phyloP scores from a whole-genome alignment of 2,329 filamentous ascomycete species.

The Calonectria pseudoreteaudii region DNA sequence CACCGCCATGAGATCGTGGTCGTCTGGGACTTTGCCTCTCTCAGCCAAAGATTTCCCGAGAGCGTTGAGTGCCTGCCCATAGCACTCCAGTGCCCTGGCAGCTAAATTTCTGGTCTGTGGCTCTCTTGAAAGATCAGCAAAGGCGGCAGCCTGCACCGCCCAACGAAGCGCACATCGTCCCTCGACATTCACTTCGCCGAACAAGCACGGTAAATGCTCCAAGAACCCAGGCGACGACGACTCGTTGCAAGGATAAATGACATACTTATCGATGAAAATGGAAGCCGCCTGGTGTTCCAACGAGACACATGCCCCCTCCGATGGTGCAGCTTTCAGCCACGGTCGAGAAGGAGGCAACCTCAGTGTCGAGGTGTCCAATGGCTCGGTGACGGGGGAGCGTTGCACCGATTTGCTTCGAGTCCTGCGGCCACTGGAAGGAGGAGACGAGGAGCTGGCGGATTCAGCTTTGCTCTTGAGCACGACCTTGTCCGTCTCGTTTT shows the following conservation, averaged over 20 bases:
- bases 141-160: conserved; percentile 52
- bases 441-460: conserved; percentile 18
- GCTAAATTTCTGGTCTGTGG: conserved; percentile 33
- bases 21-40: conserved; percentile 49
- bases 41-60: conserved; percentile 47
- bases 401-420: conserved; percentile 34
- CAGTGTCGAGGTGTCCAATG: background rate
- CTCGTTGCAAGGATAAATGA: conserved; percentile 51
- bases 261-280: conserved; percentile 53
- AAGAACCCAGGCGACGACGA: conserved; percentile 53
- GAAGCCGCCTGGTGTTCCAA: conserved; percentile 46
- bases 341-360: conserved; percentile 25
- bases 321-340: conserved; percentile 38
- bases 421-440: conserved; percentile 8
- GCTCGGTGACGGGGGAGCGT: background rate
- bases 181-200: conserved; percentile 52
- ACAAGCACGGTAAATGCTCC: conserved; percentile 52
- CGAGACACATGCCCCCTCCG: background rate
- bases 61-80: conserved; percentile 49
- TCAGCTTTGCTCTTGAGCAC: conserved; percentile 30
- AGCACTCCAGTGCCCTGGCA: conserved; percentile 47
- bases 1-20: conserved; percentile 54
- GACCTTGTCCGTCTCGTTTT: conserved; percentile 49
- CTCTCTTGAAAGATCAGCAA: conserved; percentile 48
- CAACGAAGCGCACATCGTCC: conserved; percentile 52